Evolutionary conservation across 140 eudicot genomes (phyloP), one percentile per base, ranked within the genome.

Genomic region (Erigeron philadelphicus): DNA sequence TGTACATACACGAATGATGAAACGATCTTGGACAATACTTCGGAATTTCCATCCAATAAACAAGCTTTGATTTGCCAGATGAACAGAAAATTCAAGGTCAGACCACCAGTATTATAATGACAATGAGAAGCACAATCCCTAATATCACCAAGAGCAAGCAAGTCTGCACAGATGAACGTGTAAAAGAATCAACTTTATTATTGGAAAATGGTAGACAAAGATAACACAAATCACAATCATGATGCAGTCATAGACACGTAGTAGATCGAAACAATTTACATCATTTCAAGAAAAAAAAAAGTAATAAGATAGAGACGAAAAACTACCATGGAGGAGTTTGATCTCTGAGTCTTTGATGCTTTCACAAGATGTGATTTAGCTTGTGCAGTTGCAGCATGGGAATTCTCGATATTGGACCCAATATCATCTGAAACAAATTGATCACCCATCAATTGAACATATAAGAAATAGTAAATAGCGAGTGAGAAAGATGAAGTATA

Each of bases 241-340:
- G 42, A 70, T 57, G 56, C 55, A 56, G 19, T 19, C 15, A 58
- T 43, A 70, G 25, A 56, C 19, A 11, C 15, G 44, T 43, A 70
- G 25, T 58, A 44, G 16, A 71, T 71, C 23, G 57, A 17, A 60
- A 23, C 16, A 43, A 70, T 23, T 12, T 57, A 70, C 31, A 44
- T 15, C 9, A 56, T 9, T 8, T 11, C 54, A 18, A 31, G 38
- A 31, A 31, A 31, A 31, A 31, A 25, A 0, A 25, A 25, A 25
- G 2, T 25, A 25, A 31, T 31, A 31, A 0, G 4, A 31, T 31
- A 31, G 38, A 31, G 21, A 8, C 40, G 11, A 25, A 11, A 69
- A 11, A 0, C 74, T 81, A 88, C 95, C 92, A 88, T 85, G 35
- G 95, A 81, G 49, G 95, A 83, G 71, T 88, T 88, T 66, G 95